Conservation (phyloP, 2,329 filamentous ascomycete species). For the Cladophialophora immunda region DNA sequence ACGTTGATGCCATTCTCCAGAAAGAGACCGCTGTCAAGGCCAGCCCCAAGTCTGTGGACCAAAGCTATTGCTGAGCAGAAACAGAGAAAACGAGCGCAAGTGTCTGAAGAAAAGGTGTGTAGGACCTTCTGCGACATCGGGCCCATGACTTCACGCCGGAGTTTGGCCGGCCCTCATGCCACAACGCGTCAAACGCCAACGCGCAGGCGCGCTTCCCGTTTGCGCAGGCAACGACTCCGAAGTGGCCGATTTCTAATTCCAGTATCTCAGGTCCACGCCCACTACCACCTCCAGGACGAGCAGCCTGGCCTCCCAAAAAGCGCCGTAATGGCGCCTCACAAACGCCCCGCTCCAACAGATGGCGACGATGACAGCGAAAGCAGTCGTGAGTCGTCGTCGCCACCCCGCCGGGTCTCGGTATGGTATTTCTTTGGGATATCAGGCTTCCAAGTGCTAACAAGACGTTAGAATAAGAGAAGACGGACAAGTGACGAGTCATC, state of each 20-base stretch:
- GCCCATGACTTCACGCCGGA: conserved; percentile 12
- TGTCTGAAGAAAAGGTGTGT: not conserved
- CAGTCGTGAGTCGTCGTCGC: conserved; percentile 20
- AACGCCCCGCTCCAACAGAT: conserved; percentile 24
- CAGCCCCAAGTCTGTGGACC: not conserved
- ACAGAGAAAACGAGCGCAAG: not conserved
- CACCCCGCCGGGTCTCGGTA: conserved; percentile 27
- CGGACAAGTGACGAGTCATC: conserved; percentile 38
- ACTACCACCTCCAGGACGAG: not conserved
- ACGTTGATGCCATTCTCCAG: conserved; percentile 30
- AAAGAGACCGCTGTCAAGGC: not conserved
- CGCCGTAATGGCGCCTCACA: conserved; percentile 25
- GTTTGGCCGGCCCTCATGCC: conserved; percentile 5
- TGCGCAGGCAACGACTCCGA: not conserved
- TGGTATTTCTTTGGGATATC: not conserved
- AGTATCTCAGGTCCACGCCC: not conserved
- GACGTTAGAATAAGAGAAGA: conserved; percentile 34
- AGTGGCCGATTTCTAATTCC: not conserved
- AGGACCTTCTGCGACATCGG: conserved; percentile 4
- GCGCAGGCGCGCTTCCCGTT: not conserved
- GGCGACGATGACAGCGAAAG: conserved; percentile 23
- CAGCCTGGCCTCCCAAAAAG: not conserved
- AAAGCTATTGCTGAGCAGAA: not conserved
- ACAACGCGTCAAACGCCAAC: not conserved
- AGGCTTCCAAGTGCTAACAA: conserved; percentile 15